Evolutionary conservation across 2,329 filamentous ascomycete species (phyloP).

Genomic region (Botrytis byssoidea): DNA sequence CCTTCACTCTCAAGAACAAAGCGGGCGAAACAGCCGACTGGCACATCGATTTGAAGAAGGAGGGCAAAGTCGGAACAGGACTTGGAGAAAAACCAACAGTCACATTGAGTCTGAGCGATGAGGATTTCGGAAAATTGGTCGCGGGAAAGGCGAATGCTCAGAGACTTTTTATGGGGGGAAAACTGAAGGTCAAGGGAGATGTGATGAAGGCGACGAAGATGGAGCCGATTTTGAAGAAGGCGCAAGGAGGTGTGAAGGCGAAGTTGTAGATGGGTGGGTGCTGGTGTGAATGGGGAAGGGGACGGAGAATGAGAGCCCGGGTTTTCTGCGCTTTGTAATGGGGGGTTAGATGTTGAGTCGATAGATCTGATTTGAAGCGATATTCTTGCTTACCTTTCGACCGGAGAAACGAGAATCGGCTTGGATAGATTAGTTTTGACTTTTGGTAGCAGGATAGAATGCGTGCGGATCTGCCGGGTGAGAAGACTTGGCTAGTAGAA

Average conservation of each 20-base stretch:
- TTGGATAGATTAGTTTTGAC: not conserved
- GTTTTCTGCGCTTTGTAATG: not conserved
- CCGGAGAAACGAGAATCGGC: not conserved
- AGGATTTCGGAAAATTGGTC: conserved; percentile 82
- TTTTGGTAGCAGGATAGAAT: not conserved
- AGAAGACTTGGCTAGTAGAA: not conserved
- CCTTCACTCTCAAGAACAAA: conserved; percentile 88
- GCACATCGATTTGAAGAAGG: conserved; percentile 94
- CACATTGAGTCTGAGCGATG: conserved; percentile 79
- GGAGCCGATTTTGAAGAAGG: conserved; percentile 47
- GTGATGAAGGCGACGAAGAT: conserved; percentile 99
- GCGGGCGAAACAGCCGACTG: conserved; percentile 78
- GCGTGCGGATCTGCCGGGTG: not conserved
- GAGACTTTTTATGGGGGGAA: conserved; percentile 90
- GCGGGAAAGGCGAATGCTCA: conserved; percentile 90
- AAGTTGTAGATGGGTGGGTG: conserved; percentile 15
- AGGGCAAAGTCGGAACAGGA: conserved; percentile 78
- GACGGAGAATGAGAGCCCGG: not conserved
- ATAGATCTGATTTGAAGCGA: not conserved
- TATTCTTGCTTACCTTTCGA: not conserved
- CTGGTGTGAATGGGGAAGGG: no score
- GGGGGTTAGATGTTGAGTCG: not conserved
- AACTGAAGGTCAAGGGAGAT: conserved; percentile 97
- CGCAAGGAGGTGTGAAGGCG: conserved; percentile 8
- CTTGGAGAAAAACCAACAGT: conserved; percentile 80